Base-by-base conservation (phyloP, 2,329 filamentous ascomycete genomes). In the Fusarium buharicum region DNA sequence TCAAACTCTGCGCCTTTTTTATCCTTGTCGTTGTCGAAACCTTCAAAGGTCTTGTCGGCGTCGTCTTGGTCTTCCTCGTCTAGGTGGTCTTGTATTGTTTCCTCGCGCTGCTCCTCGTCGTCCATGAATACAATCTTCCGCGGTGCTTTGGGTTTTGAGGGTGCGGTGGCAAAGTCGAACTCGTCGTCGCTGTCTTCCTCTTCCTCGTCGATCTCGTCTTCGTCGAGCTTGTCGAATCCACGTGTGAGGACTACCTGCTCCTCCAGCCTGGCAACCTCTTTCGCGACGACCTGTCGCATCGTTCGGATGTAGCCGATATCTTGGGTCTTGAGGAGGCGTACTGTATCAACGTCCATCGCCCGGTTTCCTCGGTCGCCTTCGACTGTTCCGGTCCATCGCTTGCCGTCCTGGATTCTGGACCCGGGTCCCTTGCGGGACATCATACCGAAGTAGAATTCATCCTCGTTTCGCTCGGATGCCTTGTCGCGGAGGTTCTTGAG, bases 401-500 rank as follows among this genome's bases (percentile, higher is more conserved):
- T 83, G 51, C 79, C 85, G 64, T 73, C 78, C 64, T 81, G 78
- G 34, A 84, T 70, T 16, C 75, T 74, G 7, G 80, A 80, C 6
- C 82, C 81, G 5, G 85, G 82, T 10, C 86, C 86, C 53, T 81
- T 80, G 59, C 84, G 84, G 65, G 83, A 85, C 70, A 89, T 78
- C 88, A 90, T 90, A 61, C 85, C 86, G 70, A 86, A 89, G 78
- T 89, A 89, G 76, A 90, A 90, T 71, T 90, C 88, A 84, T 90
- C 88, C 48, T 89, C 87, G 74, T 90, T 90, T 67, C 86, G 84
- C 34, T 88, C 83, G 55, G 85, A 75, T 6, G 86, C 87, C 71
- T 90, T 90, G 55, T 82, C 78, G 43, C 82, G 81, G 45, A 90
- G 83, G 24, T 76, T 76, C 70, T 86, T 85, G 58, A 90, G 82